Base-by-base conservation (phyloP, 352 stramenopile species). In the Phytophthora meadii region DNA sequence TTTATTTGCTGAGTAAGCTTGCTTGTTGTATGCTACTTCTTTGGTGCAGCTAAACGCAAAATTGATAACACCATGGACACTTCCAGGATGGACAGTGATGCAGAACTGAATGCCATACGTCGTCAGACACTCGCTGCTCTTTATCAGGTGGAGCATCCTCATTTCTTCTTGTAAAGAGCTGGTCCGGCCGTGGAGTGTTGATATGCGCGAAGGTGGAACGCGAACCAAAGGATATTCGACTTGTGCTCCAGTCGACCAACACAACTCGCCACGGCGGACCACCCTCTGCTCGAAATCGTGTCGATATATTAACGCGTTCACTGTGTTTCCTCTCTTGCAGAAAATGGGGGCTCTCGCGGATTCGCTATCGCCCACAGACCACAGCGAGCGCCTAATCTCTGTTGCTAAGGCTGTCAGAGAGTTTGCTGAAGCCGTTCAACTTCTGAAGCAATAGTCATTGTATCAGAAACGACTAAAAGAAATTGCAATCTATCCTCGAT, bases 61-160 rank as follows among this genome's bases (percentile, higher is more conserved):
- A 81, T 72, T 34, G 70, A 76, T 6, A 65, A 66, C 32, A 51
- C 66, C 4, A 54, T 51, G 22, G 40, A 3, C 40, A 50, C 42
- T 8, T 59, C 64, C n/a, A 54, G 57, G 19, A 45, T 54, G 3
- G 24, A 69, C 0, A 70, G 61, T 2, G 78, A 88, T 44, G 68
- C 77, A 11, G 78, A 86, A 28, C 46, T 90, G 52, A 79, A 76
- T 11, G 65, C 61, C 19, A 66, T 78, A n/a, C 84, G 82, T 36
- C 76, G 72, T 15, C 78, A 89, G 61, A 81, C 84, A 8, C 84
- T 92, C 7, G 72, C 78, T 27, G 60, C 80, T 14, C 70, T 92
- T 44, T 90, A 90, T 74, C 57, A 92, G 84, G 84, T 92, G 63
- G 77, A 89, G 50, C 76, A 89, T 72, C 70, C 78, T 53, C 67